A percentile compares a stretch with the other conserved stretches of the same genome.
Conservation (phyloP, 805 yeast genomes). For the Pichia scutulata region DNA sequence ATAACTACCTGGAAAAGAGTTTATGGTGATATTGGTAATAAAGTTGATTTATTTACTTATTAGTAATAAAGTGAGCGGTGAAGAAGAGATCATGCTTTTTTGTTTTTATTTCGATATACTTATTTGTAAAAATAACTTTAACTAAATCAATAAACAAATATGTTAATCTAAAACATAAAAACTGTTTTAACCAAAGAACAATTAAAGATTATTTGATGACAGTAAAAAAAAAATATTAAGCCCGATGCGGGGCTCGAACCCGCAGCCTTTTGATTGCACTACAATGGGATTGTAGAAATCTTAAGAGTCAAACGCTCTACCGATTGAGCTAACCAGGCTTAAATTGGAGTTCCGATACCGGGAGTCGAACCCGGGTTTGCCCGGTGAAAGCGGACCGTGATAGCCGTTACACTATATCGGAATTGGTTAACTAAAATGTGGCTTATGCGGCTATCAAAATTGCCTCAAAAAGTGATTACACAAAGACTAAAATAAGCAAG, state of each 20-base stretch:
- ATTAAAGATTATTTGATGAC: too few relatives aligned
- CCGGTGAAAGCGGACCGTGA: constrained; percentile 38
- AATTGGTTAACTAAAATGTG: constrained; percentile 9
- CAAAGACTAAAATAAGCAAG: too few relatives aligned
- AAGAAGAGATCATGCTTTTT: too few relatives aligned
- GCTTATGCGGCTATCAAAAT: too few relatives aligned
- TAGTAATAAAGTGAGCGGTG: too few relatives aligned
- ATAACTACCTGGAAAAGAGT: constrained; percentile 69
- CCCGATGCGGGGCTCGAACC: constrained; percentile 11
- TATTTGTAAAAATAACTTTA: too few relatives aligned
- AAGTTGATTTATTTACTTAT: constrained; percentile 2
- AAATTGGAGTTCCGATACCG: constrained; percentile 30
- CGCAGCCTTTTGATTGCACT: constrained; percentile 8
- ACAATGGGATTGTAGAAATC: not conserved
- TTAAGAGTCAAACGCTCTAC: constrained; percentile 10
- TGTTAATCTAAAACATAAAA: not conserved
- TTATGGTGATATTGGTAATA: constrained; percentile 41
- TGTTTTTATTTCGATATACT: too few relatives aligned
- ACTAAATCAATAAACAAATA: not conserved
- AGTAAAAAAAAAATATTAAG: not conserved
- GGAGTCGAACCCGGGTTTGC: constrained; percentile 38
- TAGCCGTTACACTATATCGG: constrained; percentile 37
- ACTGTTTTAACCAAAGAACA: too few relatives aligned
- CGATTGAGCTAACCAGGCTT: constrained; percentile 11
- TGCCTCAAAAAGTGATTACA: too few relatives aligned